Evolutionary conservation across 352 stramenopile genomes (phyloP).

Genomic region (Peronospora destructor): DNA sequence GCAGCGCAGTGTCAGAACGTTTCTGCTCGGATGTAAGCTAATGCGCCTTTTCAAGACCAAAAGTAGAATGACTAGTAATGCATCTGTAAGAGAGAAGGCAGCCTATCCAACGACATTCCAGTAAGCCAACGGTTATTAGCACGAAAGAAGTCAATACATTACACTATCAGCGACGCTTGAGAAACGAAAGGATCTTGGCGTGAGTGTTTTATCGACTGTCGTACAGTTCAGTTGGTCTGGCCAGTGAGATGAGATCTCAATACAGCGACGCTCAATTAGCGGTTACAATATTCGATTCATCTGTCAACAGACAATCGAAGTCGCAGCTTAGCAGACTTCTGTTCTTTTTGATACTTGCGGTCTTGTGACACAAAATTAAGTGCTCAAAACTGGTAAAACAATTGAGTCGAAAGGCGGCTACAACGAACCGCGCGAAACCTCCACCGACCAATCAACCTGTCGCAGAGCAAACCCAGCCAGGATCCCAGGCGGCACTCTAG

Average conservation of each 20-base stretch:
- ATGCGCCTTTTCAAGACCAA: slow-evolving; percentile 19
- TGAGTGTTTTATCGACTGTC: slow-evolving; percentile 5
- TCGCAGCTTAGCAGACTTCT: not conserved
- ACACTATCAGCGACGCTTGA: slow-evolving; percentile 4
- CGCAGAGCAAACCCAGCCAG: not conserved
- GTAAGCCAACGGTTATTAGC: slow-evolving; percentile 14
- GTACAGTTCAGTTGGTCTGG: slow-evolving; percentile 5
- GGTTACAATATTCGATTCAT: slow-evolving; percentile 17
- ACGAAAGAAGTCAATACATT: slow-evolving; percentile 2
- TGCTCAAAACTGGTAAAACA: slow-evolving; percentile 13
- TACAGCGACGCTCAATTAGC: slow-evolving; percentile 15
- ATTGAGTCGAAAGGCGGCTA: slow-evolving; percentile 11
- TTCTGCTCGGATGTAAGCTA: slow-evolving; percentile 10
- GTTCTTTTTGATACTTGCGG: not conserved
- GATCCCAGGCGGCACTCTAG: slow-evolving; percentile 11
- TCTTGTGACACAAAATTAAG: slow-evolving; percentile 17
- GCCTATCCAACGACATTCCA: slow-evolving; percentile 8
- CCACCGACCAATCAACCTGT: slow-evolving; percentile 1
- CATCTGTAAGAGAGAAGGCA: not conserved
- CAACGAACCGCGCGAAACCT: slow-evolving; percentile 16
- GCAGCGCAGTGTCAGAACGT: slow-evolving; percentile 3
- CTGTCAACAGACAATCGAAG: slow-evolving; percentile 6
- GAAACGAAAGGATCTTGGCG: slow-evolving; percentile 6
- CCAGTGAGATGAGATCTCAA: slow-evolving; percentile 11
- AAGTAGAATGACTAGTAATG: slow-evolving; percentile 2